Percentiles rank a stretch among this genome's conserved stretches.
Conservation (phyloP, 2,329 filamentous ascomycete genomes). For the Pseudopithomyces chartarum region DNA sequence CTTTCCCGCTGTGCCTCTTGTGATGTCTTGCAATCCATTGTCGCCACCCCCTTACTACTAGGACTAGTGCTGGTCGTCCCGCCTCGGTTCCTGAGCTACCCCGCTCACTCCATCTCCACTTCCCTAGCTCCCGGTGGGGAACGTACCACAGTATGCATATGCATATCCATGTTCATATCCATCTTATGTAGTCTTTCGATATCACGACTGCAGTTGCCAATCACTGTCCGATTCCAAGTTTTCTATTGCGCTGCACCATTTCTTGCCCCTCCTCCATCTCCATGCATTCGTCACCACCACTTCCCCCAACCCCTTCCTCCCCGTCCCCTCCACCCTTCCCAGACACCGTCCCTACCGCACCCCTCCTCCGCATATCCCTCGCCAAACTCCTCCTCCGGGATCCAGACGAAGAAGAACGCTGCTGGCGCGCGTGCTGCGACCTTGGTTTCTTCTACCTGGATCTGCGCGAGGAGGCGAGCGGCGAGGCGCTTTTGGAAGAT, state of each 20-base stretch:
- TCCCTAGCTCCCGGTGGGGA: background rate
- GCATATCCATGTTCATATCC: background rate
- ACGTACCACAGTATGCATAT: background rate
- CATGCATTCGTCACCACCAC: constrained; percentile 2
- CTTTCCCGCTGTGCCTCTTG: constrained; percentile 21
- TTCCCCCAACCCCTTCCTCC: constrained; percentile 24
- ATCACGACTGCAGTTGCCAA: too few relatives aligned
- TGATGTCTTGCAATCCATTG: background rate
- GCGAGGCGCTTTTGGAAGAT: constrained; percentile 48
- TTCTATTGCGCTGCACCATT: too few relatives aligned
- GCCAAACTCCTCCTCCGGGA: constrained; percentile 45
- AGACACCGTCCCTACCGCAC: constrained; percentile 45
- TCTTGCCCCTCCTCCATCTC: background rate
- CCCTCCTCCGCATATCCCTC: constrained; percentile 49
- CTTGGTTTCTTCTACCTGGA: constrained; percentile 65
- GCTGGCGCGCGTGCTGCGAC: constrained; percentile 51
- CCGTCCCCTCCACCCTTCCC: constrained; percentile 50
- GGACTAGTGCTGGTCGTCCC: background rate
- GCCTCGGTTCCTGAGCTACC: constrained; percentile 1
- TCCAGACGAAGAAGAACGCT: constrained; percentile 40
- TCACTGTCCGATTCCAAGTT: too few relatives aligned
- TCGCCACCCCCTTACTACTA: background rate
- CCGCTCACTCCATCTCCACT: background rate
- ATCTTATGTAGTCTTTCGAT: background rate
- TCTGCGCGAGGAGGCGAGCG: constrained; percentile 42